Percentiles rank a stretch among this genome's conserved stretches.
These are phyloP conservation scores for Phytophthora pini DNA, from an alignment of 352 stramenopile species.

Conservation along the genomic window DNA sequence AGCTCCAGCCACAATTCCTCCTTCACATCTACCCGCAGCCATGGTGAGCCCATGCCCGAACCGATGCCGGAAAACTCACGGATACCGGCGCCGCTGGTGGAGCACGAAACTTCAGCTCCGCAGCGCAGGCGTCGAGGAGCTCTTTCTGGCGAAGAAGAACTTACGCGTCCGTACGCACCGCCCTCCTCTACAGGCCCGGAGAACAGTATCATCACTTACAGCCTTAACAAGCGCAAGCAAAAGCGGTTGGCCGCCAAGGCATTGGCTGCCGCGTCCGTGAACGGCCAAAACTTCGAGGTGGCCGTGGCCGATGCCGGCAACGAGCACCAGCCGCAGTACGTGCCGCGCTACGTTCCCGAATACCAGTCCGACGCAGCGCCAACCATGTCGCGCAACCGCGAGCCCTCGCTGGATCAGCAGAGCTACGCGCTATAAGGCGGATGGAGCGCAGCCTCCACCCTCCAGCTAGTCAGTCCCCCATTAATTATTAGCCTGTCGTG, in stretches of 20 bases:
- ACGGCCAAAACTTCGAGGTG: conserved; percentile 39
- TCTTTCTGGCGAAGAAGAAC: conserved; percentile 43
- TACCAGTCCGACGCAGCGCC: conserved; percentile 32
- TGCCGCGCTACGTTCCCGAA: conserved; percentile 43
- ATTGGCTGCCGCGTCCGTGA: conserved; percentile 34
- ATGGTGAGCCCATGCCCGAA: conserved; percentile 33
- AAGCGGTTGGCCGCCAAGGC: conserved; percentile 53
- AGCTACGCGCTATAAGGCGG: conserved; percentile 61
- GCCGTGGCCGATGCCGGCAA: conserved; percentile 39
- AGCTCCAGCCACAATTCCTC: conserved; percentile 43
- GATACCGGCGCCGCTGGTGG: conserved; percentile 39
- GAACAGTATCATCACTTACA: conserved; percentile 68
- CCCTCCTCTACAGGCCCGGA: conserved; percentile 11
- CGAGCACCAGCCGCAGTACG: conserved; percentile 37
- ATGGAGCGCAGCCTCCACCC: conserved; percentile 2
- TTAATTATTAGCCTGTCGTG: conserved; percentile 39
- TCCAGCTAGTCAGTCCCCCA: conserved; percentile 26
- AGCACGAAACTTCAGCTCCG: conserved; percentile 5
- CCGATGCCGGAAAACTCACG: conserved; percentile 32
- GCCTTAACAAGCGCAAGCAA: conserved; percentile 67
- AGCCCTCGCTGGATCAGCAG: conserved; percentile 59
- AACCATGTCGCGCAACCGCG: conserved; percentile 30
- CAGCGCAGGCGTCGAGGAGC: conserved; percentile 49
- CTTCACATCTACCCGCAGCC: conserved; percentile 38
- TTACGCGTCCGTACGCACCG: conserved; percentile 22